A percentile compares a stretch with the other conserved stretches of the same genome.
These are phyloP conservation scores for Umbelopsis sp. DNA, from an alignment of 192 early-diverging fungal species.

Conservation along the genomic window DNA sequence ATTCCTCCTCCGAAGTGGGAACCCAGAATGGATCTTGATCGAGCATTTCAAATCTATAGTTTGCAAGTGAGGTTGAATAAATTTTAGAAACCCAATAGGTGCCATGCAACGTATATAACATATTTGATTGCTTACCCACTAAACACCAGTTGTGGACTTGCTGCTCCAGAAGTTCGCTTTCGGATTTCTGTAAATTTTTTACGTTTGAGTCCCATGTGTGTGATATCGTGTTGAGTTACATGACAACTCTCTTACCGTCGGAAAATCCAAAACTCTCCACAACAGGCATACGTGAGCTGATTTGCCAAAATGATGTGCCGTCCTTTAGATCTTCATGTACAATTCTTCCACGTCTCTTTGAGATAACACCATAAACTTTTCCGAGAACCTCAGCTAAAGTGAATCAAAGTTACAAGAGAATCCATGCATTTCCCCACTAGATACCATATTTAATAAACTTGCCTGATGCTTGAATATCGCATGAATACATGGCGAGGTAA, in stretches of 20 bases:
- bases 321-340: constrained; percentile 96
- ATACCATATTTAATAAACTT: constrained; percentile 14
- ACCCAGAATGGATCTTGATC: constrained; percentile 99
- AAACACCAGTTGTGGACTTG: constrained; percentile 94
- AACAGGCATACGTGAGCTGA: constrained; percentile 86
- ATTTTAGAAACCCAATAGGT: background rate
- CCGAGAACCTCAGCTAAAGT: constrained; percentile 84
- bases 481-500: constrained; percentile 95
- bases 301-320: constrained; percentile 94
- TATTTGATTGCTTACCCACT: constrained; percentile 77
- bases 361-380: constrained; percentile 93
- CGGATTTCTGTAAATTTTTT: constrained; percentile 74
- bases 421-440: background rate
- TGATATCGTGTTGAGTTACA: background rate
- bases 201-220: background rate
- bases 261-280: constrained; percentile 99
- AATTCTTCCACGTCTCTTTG: constrained; percentile 87
- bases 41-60: constrained; percentile 77
- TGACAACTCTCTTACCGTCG: constrained; percentile 62
- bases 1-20: constrained; percentile 94
- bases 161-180: constrained; percentile 93
- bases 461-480: constrained; percentile 94
- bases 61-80: background rate
- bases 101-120: background rate
- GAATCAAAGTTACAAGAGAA: background rate